Conservation (phyloP, 352 stramenopile genomes). For the Pythium chondricola region DNA sequence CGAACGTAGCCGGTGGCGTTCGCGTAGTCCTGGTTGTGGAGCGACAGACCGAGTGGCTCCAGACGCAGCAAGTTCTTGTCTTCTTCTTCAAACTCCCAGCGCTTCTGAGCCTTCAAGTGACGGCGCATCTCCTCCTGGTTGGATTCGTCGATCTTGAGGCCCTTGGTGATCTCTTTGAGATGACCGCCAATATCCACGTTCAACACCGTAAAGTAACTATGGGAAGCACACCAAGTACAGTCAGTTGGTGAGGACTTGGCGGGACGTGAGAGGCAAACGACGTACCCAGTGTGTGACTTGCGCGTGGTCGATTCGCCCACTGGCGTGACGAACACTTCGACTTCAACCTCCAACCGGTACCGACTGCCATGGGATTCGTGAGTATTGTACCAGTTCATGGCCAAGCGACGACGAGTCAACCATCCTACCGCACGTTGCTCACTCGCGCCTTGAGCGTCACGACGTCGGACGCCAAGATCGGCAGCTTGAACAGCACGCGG, state of each 20-base stretch:
- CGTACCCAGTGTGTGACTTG: conserved; percentile 51
- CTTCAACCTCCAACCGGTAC: conserved; percentile 55
- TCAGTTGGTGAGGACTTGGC: not conserved
- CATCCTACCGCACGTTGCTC: conserved; percentile 48
- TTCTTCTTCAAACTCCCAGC: conserved; percentile 11
- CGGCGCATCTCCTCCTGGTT: not conserved
- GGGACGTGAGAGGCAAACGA: not conserved
- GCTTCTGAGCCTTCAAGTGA: conserved; percentile 14
- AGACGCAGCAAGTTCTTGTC: conserved; percentile 11
- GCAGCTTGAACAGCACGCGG: conserved; percentile 64
- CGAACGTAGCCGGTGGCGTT: not conserved
- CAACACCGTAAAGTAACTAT: conserved; percentile 55
- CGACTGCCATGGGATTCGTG: conserved; percentile 15
- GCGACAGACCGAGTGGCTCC: conserved; percentile 8
- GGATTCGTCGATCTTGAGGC: not conserved
- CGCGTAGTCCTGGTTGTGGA: not conserved
- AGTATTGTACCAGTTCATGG: not conserved
- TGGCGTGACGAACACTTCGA: conserved; percentile 48
- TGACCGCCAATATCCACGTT: conserved; percentile 39
- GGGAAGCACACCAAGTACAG: conserved; percentile 12
- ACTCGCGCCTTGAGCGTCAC: conserved; percentile 57
- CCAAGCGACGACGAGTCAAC: not conserved
- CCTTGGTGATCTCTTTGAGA: conserved; percentile 38
- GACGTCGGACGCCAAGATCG: conserved; percentile 46
- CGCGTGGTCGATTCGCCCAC: conserved; percentile 21